Evolutionary conservation across 2,329 filamentous ascomycete genomes (phyloP).

Genomic region (Arthrinium puccinioides): DNA sequence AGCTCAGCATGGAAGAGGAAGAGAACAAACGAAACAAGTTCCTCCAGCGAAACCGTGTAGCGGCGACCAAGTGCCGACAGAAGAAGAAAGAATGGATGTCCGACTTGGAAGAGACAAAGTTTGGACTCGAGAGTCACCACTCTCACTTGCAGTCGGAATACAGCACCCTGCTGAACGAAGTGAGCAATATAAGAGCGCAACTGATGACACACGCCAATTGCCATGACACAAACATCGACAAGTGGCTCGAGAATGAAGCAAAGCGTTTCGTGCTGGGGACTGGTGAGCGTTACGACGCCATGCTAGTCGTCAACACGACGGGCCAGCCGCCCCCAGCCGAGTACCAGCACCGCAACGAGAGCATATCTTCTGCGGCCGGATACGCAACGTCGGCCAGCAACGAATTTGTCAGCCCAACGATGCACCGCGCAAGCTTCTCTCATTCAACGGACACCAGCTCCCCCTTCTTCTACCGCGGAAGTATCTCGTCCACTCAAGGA

Average conservation of each 20-base stretch:
- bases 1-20: conserved; percentile 17
- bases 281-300: conserved; percentile 21
- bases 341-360: conserved; percentile 5
- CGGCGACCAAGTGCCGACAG: conserved; percentile 67
- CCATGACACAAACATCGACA: conserved; percentile 44
- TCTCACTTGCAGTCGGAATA: conserved; percentile 34
- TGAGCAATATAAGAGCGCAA: conserved; percentile 39
- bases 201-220: conserved; percentile 46
- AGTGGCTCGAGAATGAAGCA: conserved; percentile 47
- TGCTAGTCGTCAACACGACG: conserved; percentile 12
- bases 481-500: background rate
- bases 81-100: conserved; percentile 53
- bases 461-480: conserved; percentile 11
- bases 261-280: conserved; percentile 35
- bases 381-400: conserved; percentile 7
- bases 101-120: conserved; percentile 39
- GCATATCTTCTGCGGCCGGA: conserved; percentile 10
- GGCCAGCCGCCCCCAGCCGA: background rate
- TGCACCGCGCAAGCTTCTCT: conserved; percentile 9
- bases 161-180: conserved; percentile 33
- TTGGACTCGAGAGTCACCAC: conserved; percentile 36
- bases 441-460: conserved; percentile 8
- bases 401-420: conserved; percentile 8
- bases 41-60: conserved; percentile 63
- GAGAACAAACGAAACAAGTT: conserved; percentile 46